These are phyloP conservation scores for Tricholoma matsutake DNA, from an alignment of 768 basidiomycete species.

Conservation along the genomic window DNA sequence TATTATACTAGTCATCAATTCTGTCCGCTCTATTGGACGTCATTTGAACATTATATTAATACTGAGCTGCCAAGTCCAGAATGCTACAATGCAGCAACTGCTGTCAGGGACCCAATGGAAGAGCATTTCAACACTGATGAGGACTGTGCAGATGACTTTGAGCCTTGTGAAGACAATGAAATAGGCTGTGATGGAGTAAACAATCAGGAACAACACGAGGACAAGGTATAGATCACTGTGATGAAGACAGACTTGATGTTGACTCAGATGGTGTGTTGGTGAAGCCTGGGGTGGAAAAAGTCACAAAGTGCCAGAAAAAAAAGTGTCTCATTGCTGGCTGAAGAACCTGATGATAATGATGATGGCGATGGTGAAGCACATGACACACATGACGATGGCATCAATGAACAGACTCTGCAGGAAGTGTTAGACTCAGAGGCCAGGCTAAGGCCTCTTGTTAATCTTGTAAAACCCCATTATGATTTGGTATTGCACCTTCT, in stretches of 20 bases:
- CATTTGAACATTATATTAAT: slow-evolving; percentile 27
- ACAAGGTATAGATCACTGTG: neutral
- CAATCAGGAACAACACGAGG: neutral
- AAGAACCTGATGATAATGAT: neutral
- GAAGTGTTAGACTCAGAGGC: neutral
- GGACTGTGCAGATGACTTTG: neutral
- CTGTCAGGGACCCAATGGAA: too few relatives aligned
- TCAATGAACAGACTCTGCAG: neutral
- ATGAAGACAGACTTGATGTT: slow-evolving; percentile 6
- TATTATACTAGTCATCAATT: slow-evolving; percentile 37
- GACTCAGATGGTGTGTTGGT: neutral
- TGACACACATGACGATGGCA: too few relatives aligned
- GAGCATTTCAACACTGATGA: too few relatives aligned
- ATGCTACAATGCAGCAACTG: slow-evolving; percentile 13
- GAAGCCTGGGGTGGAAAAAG: neutral
- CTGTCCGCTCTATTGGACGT: slow-evolving; percentile 32
- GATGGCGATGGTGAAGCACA: too few relatives aligned
- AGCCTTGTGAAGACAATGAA: neutral
- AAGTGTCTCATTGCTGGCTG: neutral
- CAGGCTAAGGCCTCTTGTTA: neutral
- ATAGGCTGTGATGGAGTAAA: neutral
- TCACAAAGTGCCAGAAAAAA: neutral
- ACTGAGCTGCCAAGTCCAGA: slow-evolving; percentile 18
- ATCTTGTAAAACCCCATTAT: neutral
- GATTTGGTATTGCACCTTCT: neutral